Percentiles rank a stretch among this genome's conserved stretches.
phyloP scores from a whole-genome alignment of 2,329 filamentous ascomycete genomes.

The Pseudomassariella vexata region DNA sequence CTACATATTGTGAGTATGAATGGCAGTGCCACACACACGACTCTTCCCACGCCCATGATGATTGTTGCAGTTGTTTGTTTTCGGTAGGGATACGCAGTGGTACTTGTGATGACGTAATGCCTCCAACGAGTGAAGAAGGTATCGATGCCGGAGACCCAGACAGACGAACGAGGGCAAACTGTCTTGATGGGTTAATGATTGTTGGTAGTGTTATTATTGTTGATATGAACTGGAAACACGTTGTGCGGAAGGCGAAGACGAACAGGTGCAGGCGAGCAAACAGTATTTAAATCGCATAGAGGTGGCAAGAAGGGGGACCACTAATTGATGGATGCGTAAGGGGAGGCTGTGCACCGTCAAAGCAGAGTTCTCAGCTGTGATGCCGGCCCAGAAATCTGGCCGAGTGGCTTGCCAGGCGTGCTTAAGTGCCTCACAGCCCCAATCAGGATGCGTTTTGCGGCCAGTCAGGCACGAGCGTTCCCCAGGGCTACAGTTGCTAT shows the following conservation, averaged over 20 bases:
- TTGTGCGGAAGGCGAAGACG: not conserved
- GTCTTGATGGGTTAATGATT: not conserved
- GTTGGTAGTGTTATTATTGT: not conserved
- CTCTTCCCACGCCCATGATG: slow-evolving; percentile 61
- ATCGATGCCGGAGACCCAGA: not conserved
- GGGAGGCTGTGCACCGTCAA: too few relatives aligned
- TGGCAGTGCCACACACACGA: slow-evolving; percentile 82
- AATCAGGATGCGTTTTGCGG: too few relatives aligned
- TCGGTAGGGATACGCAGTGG: not conserved
- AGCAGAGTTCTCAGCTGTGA: too few relatives aligned
- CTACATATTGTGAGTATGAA: slow-evolving; percentile 75
- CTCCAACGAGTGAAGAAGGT: not conserved
- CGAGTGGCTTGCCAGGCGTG: too few relatives aligned
- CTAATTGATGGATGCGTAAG: too few relatives aligned
- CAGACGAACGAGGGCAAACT: slow-evolving; percentile 1
- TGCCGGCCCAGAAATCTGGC: too few relatives aligned
- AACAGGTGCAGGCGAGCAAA: too few relatives aligned
- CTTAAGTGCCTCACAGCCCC: too few relatives aligned
- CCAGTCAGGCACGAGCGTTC: too few relatives aligned
- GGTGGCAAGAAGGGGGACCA: too few relatives aligned
- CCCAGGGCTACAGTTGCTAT: too few relatives aligned
- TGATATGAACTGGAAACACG: not conserved
- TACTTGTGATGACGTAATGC: slow-evolving; percentile 3
- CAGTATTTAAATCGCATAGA: too few relatives aligned
- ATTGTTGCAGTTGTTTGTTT: slow-evolving; percentile 7